These are phyloP conservation scores for Ganoderma resinaceum DNA, from an alignment of 1,284 basidiomycete species.

Conservation along the genomic window DNA sequence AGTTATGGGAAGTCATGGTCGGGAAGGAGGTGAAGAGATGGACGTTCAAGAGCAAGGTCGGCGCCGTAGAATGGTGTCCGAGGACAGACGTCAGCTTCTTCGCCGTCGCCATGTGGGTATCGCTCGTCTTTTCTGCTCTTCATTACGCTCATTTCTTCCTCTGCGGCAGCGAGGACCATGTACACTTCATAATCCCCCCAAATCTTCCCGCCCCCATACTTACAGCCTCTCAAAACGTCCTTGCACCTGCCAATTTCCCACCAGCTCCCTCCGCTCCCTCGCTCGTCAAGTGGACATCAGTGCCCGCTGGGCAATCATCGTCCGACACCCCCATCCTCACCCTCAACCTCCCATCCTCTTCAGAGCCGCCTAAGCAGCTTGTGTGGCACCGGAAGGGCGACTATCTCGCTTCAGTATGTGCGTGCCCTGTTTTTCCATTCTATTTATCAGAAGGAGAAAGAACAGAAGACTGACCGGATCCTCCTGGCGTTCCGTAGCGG, in stretches of 20 bases:
- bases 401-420: slow-evolving; percentile 93
- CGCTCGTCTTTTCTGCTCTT: neutral
- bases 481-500: slow-evolving; percentile 43
- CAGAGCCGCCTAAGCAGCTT: slow-evolving; percentile 86
- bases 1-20: slow-evolving; percentile 94
- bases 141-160: slow-evolving; percentile 14
- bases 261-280: slow-evolving; percentile 66
- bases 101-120: slow-evolving; percentile 79
- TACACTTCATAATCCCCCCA: slow-evolving; percentile 87
- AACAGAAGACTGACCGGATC: neutral
- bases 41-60: slow-evolving; percentile 84
- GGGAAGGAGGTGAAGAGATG: slow-evolving; percentile 92
- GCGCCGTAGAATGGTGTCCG: slow-evolving; percentile 94
- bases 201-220: slow-evolving; percentile 68
- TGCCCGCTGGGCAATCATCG: slow-evolving; percentile 52
- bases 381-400: slow-evolving; percentile 96
- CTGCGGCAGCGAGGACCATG: slow-evolving; percentile 70
- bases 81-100: slow-evolving; percentile 85
- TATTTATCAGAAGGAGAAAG: slow-evolving; percentile 26
- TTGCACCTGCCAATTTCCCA: slow-evolving; percentile 71
- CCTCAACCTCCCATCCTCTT: slow-evolving; percentile 64
- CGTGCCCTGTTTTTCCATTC: slow-evolving; percentile 42
- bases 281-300: slow-evolving; percentile 70
- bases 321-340: slow-evolving; percentile 65
- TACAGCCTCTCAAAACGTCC: slow-evolving; percentile 66